These are phyloP conservation scores for Cladophialophora chaetospira DNA, from an alignment of 2,329 filamentous ascomycete species.

Conservation along the genomic window DNA sequence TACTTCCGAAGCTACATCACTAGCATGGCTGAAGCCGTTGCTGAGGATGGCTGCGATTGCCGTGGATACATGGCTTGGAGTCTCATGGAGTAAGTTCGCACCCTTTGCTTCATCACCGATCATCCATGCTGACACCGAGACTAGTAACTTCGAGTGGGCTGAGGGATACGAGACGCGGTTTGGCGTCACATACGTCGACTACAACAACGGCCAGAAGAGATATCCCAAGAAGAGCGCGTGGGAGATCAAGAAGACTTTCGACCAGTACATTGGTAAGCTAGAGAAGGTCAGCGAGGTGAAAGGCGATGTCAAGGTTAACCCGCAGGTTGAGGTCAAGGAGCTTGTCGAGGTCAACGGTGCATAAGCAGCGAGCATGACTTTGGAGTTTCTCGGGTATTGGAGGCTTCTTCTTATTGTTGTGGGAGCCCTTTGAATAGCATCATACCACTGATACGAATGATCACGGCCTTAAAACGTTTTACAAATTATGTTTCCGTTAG, in stretches of 20 bases:
- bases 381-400: no score
- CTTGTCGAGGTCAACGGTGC: neutral
- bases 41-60: constrained; percentile 74
- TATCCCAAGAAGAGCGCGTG: constrained; percentile 82
- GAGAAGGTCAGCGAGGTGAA: constrained; percentile 32
- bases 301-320: no score
- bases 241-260: constrained; percentile 70
- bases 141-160: constrained; percentile 84
- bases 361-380: neutral
- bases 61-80: constrained; percentile 84
- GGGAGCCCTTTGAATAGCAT: neutral
- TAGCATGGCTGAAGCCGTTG: constrained; percentile 72
- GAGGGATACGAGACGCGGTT: constrained; percentile 87
- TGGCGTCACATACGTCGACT: constrained; percentile 82
- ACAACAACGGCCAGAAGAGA: constrained; percentile 74
- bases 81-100: constrained; percentile 68
- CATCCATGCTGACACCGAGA: neutral
- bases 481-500: no score
- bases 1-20: constrained; percentile 78
- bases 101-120: neutral
- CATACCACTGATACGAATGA: no score
- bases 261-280: constrained; percentile 66
- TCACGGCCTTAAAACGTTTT: no score
- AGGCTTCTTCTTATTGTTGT: no score
- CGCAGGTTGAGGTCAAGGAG: neutral